Conservation (phyloP, 2,329 filamentous ascomycete species). For the Neoarthrinium moseri region DNA sequence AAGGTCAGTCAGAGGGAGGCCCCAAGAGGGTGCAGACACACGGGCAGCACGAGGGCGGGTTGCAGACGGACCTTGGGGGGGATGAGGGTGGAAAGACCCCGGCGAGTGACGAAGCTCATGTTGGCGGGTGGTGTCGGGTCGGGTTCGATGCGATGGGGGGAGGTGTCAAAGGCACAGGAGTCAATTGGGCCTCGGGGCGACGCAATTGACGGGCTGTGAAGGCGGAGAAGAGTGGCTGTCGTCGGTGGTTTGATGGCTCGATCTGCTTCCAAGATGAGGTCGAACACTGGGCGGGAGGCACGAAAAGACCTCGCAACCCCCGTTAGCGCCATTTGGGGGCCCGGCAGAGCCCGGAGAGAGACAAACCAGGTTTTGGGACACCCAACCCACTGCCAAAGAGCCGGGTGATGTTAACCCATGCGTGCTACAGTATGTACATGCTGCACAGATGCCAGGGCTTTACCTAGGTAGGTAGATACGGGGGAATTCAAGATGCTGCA, state of each 20-base stretch:
- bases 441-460: too few species aligned
- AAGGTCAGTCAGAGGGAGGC: too few species aligned
- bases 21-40: neutral
- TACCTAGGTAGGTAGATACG: too few species aligned
- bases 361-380: neutral
- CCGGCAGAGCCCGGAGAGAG: neutral
- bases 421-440: too few species aligned
- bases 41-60: neutral
- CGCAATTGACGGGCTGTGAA: slow-evolving; percentile 26
- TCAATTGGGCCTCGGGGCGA: slow-evolving; percentile 34
- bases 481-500: too few species aligned
- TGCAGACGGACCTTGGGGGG: slow-evolving; percentile 78
- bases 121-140: slow-evolving; percentile 41
- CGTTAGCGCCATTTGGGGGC: slow-evolving; percentile 31
- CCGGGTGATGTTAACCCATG: neutral
- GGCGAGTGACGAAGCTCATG: slow-evolving; percentile 91
- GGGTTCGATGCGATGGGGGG: slow-evolving; percentile 21
- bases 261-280: slow-evolving; percentile 7
- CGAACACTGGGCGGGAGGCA: slow-evolving; percentile 17
- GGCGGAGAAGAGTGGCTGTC: slow-evolving; percentile 13
- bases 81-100: slow-evolving; percentile 96
- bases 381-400: neutral
- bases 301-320: slow-evolving; percentile 56
- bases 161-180: slow-evolving; percentile 26
- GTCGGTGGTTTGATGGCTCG: slow-evolving; percentile 2